Conservation (phyloP, 2,329 filamentous ascomycete genomes). For the Claviceps cyperi region DNA sequence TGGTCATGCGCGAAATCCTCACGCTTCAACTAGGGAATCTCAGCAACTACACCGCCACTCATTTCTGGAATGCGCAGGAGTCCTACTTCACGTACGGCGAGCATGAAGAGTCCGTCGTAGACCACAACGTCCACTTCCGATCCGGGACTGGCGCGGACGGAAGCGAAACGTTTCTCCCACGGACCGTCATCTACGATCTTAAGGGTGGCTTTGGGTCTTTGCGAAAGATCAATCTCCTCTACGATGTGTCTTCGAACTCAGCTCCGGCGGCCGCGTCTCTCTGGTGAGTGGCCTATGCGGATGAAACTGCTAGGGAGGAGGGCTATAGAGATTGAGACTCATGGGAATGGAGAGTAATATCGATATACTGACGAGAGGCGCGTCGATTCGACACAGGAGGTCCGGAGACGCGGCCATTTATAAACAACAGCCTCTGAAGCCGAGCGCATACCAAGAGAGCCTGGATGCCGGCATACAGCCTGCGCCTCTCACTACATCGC, state of each 20-base stretch:
- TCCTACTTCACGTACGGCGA: slow-evolving; percentile 87
- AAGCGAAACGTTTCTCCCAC: slow-evolving; percentile 79
- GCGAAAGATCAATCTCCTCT: slow-evolving; percentile 76
- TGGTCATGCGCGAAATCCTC: slow-evolving; percentile 78
- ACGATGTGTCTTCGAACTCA: slow-evolving; percentile 35
- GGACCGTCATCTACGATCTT: slow-evolving; percentile 85
- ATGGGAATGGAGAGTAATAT: background rate
- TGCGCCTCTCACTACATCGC: slow-evolving; percentile 48
- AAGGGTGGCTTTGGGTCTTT: slow-evolving; percentile 88
- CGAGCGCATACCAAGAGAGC: slow-evolving; percentile 63
- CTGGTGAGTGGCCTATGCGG: slow-evolving; percentile 16
- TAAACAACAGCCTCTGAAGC: slow-evolving; percentile 49
- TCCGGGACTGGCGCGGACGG: slow-evolving; percentile 71
- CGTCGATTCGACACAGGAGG: slow-evolving; percentile 39
- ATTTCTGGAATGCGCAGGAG: slow-evolving; percentile 98
- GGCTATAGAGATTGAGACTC: background rate
- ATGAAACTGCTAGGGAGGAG: no score
- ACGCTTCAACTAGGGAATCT: slow-evolving; percentile 87
- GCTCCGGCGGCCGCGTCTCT: slow-evolving; percentile 18
- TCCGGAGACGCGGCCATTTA: slow-evolving; percentile 54
- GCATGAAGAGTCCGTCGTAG: slow-evolving; percentile 18
- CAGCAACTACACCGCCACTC: slow-evolving; percentile 84
- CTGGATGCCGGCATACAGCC: slow-evolving; percentile 60
- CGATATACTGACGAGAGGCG: background rate
- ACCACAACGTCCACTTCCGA: slow-evolving; percentile 67